These are phyloP conservation scores for Morella rubra DNA, from an alignment of 306 rosid species.

Conservation along the genomic window DNA sequence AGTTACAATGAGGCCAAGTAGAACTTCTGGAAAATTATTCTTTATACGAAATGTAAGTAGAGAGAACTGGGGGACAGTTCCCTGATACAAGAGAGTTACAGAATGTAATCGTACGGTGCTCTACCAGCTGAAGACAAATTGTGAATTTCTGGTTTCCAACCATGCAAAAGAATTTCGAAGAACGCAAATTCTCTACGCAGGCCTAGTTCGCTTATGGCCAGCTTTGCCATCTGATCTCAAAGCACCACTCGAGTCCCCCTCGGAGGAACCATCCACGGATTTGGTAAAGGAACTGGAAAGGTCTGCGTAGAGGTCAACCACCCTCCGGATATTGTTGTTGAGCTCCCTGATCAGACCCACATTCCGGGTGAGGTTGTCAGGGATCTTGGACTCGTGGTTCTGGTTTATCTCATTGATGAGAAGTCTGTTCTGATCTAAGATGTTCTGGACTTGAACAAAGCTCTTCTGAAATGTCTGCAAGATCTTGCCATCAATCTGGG, in stretches of 20 bases:
- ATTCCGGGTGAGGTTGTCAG: slow-evolving; percentile 86
- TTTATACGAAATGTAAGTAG: slow-evolving; percentile 42
- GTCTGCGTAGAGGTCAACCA: slow-evolving; percentile 92
- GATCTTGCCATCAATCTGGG: slow-evolving; percentile 66
- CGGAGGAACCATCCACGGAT: slow-evolving; percentile 86
- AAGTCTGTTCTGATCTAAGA: slow-evolving; percentile 87
- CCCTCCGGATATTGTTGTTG: slow-evolving; percentile 89
- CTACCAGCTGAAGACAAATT: slow-evolving; percentile 35
- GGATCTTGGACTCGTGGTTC: slow-evolving; percentile 89
- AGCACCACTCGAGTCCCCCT: slow-evolving; percentile 89
- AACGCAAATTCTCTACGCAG: slow-evolving; percentile 35
- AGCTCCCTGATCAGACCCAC: slow-evolving; percentile 88
- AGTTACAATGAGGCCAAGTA: slow-evolving; percentile 36
- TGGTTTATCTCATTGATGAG: slow-evolving; percentile 96
- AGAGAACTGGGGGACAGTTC: slow-evolving; percentile 39
- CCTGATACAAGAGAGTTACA: slow-evolving; percentile 43
- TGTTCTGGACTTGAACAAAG: slow-evolving; percentile 86
- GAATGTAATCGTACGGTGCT: slow-evolving; percentile 38
- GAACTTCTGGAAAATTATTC: slow-evolving; percentile 50
- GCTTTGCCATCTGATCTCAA: slow-evolving; percentile 74
- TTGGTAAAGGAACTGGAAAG: slow-evolving; percentile 84
- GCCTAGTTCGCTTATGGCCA: slow-evolving; percentile 69
- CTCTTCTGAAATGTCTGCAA: slow-evolving; percentile 79
- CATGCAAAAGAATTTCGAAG: slow-evolving; percentile 39
- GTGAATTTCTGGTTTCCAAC: slow-evolving; percentile 32